phyloP scores from a whole-genome alignment of 2,329 filamentous ascomycete genomes.

The Emmonsia crescens region DNA sequence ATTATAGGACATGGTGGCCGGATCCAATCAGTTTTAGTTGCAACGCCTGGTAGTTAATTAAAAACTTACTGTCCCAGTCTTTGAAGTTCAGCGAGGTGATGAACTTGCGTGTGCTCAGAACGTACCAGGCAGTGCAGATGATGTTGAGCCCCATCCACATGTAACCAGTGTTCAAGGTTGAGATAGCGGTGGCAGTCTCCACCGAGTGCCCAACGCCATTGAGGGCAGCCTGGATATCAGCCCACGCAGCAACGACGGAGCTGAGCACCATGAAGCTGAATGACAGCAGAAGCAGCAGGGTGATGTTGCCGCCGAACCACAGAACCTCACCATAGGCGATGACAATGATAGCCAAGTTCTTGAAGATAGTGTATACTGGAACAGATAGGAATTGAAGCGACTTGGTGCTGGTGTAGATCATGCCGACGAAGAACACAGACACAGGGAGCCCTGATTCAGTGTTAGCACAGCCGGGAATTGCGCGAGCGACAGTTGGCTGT shows the following conservation, averaged over 20 bases:
- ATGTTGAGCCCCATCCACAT: constrained; percentile 98
- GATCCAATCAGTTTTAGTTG: too few species aligned
- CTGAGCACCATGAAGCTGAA: constrained; percentile 96
- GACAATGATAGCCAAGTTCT: constrained; percentile 97
- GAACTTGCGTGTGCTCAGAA: constrained; percentile 90
- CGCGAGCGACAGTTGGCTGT: too few species aligned
- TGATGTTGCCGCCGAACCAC: constrained; percentile 93
- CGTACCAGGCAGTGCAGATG: constrained; percentile 80
- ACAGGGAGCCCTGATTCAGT: constrained; percentile 76
- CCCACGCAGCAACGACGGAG: constrained; percentile 91
- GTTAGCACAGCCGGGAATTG: background rate
- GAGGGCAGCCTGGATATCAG: constrained; percentile 89
- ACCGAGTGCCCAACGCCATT: constrained; percentile 48
- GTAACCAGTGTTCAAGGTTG: constrained; percentile 87
- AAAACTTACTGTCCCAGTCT: constrained; percentile 97
- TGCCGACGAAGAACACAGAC: constrained; percentile 87
- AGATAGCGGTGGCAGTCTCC: constrained; percentile 63
- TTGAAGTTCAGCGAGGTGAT: constrained; percentile 99
- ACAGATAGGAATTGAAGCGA: constrained; percentile 93
- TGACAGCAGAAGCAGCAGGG: constrained; percentile 74
- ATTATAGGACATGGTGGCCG: constrained; percentile 99
- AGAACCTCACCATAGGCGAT: constrained; percentile 97
- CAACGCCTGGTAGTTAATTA: too few species aligned
- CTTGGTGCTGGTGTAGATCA: constrained; percentile 98
- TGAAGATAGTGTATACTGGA: constrained; percentile 98